These are phyloP conservation scores for Suillus bovinus DNA, from an alignment of 768 basidiomycete species.

Conservation along the genomic window DNA sequence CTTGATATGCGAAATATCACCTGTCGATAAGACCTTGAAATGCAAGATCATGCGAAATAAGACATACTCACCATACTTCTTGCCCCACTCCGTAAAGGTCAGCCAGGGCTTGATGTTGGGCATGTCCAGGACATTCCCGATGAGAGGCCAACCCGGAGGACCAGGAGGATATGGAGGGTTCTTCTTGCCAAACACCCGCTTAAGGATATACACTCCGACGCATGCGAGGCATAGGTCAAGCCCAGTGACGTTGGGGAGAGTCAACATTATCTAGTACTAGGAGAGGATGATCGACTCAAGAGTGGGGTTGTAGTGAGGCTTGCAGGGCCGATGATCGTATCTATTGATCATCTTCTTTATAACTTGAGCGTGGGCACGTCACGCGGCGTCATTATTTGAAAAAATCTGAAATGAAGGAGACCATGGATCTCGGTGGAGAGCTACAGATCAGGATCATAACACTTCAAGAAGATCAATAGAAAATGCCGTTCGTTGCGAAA, in stretches of 20 bases:
- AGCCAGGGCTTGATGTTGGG: slow-evolving; percentile 47
- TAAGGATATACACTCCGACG: slow-evolving; percentile 28
- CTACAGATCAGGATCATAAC: too few species aligned
- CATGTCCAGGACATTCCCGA: slow-evolving; percentile 54
- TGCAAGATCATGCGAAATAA: not conserved
- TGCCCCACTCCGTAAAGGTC: slow-evolving; percentile 44
- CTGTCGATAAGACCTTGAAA: slow-evolving; percentile 30
- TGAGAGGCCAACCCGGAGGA: slow-evolving; percentile 42
- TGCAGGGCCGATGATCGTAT: not conserved
- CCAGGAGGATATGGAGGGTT: slow-evolving; percentile 43
- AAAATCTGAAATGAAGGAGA: too few species aligned
- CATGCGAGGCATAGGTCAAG: slow-evolving; percentile 33
- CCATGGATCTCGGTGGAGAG: too few species aligned
- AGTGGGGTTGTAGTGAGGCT: not conserved
- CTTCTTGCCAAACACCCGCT: slow-evolving; percentile 21
- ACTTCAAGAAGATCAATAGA: too few species aligned
- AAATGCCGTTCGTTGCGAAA: too few species aligned
- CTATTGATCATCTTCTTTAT: too few species aligned
- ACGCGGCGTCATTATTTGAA: too few species aligned
- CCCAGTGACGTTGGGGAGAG: slow-evolving; percentile 29
- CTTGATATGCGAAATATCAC: slow-evolving; percentile 60
- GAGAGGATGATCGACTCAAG: not conserved
- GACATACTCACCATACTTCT: slow-evolving; percentile 39
- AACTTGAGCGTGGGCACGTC: too few species aligned
- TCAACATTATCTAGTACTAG: slow-evolving; percentile 7